These are phyloP conservation scores for Parathielavia appendiculata DNA, from an alignment of 495 filamentous ascomycete species.

Conservation along the genomic window DNA sequence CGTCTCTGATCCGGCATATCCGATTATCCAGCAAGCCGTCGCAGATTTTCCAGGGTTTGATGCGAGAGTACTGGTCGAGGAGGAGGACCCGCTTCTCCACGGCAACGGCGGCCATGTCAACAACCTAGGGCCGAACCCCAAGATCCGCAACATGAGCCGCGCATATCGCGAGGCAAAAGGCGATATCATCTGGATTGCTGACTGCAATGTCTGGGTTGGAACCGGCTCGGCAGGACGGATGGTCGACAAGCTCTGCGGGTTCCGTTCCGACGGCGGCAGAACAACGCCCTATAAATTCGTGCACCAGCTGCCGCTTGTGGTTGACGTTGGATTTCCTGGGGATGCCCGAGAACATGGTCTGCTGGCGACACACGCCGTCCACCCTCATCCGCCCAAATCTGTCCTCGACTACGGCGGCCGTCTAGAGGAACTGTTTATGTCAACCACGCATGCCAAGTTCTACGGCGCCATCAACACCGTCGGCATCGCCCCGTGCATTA, in stretches of 20 bases:
- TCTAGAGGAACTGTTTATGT: slow-evolving; percentile 90
- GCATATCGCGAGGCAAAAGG: slow-evolving; percentile 91
- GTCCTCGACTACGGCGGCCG: slow-evolving; percentile 59
- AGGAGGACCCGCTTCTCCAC: slow-evolving; percentile 73
- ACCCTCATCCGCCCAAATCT: slow-evolving; percentile 5
- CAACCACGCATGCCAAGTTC: slow-evolving; percentile 93
- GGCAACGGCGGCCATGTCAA: slow-evolving; percentile 46
- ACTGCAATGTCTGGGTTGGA: slow-evolving; percentile 94
- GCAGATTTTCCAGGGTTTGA: slow-evolving; percentile 68
- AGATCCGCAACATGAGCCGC: slow-evolving; percentile 94
- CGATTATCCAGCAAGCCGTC: slow-evolving; percentile 65
- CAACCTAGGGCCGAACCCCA: slow-evolving; percentile 88
- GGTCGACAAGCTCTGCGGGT: slow-evolving; percentile 80
- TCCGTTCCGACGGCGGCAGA: slow-evolving; percentile 35
- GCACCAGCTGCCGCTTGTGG: slow-evolving; percentile 83
- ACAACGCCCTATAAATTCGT: slow-evolving; percentile 81
- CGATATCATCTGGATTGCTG: slow-evolving; percentile 89
- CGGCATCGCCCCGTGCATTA: slow-evolving; percentile 82
- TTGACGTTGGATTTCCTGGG: slow-evolving; percentile 57
- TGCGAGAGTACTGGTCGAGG: slow-evolving; percentile 72
- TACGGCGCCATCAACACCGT: slow-evolving; percentile 97
- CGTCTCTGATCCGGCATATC: slow-evolving; percentile 70
- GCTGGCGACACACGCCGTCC: slow-evolving; percentile 2
- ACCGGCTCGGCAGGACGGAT: slow-evolving; percentile 74
- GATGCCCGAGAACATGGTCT: slow-evolving; percentile 21